Percentiles rank a stretch among this genome's conserved stretches.
Evolutionary conservation across 164 flowering plant genomes (phyloP).

Genomic region (Piper longum): DNA sequence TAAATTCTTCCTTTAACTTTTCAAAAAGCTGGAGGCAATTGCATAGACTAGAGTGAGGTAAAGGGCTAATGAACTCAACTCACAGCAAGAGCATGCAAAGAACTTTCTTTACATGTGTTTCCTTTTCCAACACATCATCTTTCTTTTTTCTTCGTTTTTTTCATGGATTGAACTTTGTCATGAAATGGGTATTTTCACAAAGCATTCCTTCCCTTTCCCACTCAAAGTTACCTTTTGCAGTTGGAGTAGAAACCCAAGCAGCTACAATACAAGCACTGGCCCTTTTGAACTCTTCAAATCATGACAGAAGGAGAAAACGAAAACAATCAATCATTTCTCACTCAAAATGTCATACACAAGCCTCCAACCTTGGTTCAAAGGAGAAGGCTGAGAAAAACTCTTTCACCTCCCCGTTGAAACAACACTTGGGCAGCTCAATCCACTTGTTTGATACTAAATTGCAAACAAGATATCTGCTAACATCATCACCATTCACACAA

Average conservation of each 20-base stretch:
- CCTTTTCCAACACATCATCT: no score
- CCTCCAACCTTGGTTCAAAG: slow-evolving; percentile 70
- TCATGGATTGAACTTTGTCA: no score
- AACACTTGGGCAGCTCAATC: slow-evolving; percentile 42
- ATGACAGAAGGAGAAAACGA: background rate
- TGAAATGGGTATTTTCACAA: no score
- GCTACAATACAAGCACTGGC: background rate
- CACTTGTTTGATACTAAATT: slow-evolving; percentile 35
- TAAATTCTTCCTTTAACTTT: no score
- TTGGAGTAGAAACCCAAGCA: background rate
- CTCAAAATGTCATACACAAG: slow-evolving; percentile 23
- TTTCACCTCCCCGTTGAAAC: slow-evolving; percentile 21
- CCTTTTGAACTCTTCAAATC: background rate
- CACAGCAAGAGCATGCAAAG: no score
- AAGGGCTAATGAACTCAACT: no score
- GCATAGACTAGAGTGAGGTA: no score
- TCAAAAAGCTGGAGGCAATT: no score
- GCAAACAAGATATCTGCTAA: slow-evolving; percentile 26
- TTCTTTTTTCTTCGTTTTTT: no score
- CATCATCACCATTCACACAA: slow-evolving; percentile 33
- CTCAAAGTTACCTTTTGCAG: no score
- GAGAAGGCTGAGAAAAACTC: slow-evolving; percentile 59
- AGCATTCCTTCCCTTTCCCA: background rate
- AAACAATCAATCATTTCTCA: slow-evolving; percentile 7
- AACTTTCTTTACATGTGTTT: no score